A percentile compares a stretch with the other conserved stretches of the same genome.
phyloP scores from a whole-genome alignment of 2,329 filamentous ascomycete genomes.

The Keithomyces neogunnii region DNA sequence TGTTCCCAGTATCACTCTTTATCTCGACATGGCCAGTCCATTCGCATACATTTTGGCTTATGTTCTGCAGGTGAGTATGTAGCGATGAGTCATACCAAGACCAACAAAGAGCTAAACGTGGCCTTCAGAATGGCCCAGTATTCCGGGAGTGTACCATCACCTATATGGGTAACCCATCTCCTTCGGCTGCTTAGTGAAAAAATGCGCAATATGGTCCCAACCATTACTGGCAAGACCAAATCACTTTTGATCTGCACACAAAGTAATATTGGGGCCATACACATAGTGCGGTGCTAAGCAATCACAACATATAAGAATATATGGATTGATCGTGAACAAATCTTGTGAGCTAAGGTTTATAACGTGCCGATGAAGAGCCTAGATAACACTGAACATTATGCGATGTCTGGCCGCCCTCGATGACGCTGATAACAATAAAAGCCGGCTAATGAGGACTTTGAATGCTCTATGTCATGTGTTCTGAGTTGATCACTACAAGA shows the following conservation, averaged over 20 bases:
- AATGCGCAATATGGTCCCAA: conserved; percentile 26
- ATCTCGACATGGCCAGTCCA: conserved; percentile 30
- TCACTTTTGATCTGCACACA: no score
- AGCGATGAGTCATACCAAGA: not conserved
- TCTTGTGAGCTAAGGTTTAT: conserved; percentile 26
- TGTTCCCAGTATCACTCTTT: conserved; percentile 26
- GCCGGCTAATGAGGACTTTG: conserved; percentile 17
- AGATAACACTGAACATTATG: conserved; percentile 24
- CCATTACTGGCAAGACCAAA: conserved; percentile 23
- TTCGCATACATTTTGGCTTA: conserved; percentile 31
- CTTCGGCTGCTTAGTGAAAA: conserved; percentile 28
- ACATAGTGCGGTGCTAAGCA: no score
- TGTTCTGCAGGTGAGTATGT: conserved; percentile 24
- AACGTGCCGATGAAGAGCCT: conserved; percentile 22
- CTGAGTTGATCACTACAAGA: conserved; percentile 22
- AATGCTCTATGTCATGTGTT: conserved; percentile 23
- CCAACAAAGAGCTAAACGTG: no score
- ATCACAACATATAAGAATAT: conserved; percentile 24
- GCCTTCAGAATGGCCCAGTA: conserved; percentile 18
- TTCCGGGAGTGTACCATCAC: conserved; percentile 23
- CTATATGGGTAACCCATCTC: conserved; percentile 26
- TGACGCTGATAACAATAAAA: conserved; percentile 12
- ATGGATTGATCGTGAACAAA: conserved; percentile 23
- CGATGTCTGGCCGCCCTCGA: conserved; percentile 22
- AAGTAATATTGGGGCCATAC: no score